A percentile compares a stretch with the other conserved stretches of the same genome.
Evolutionary conservation across 345 rosid species (phyloP).

Genomic region (Crucihimalaya himalaica): DNA sequence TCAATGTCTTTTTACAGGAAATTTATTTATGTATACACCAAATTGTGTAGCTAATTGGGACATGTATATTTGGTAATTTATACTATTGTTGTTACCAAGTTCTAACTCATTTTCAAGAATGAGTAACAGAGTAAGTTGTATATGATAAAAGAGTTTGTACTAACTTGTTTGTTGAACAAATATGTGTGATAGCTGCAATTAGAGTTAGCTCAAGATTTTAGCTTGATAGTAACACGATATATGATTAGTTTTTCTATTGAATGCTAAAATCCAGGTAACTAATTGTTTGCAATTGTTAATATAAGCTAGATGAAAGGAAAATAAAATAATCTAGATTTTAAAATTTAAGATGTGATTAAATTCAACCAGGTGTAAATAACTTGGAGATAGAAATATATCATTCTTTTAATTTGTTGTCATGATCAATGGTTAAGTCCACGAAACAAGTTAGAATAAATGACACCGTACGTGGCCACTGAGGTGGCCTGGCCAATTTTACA

Average conservation of each 20-base stretch:
- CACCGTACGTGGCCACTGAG: slow-evolving; percentile 7
- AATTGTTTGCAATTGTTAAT: background rate
- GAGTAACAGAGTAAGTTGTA: too few species aligned
- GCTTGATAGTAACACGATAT: background rate
- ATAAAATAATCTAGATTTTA: background rate
- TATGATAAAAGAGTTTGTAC: too few species aligned
- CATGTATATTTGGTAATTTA: too few species aligned
- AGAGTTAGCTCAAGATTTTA: background rate
- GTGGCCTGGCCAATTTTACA: background rate
- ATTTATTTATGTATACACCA: too few species aligned
- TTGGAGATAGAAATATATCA: background rate
- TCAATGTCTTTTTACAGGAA: too few species aligned
- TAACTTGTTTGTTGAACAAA: too few species aligned
- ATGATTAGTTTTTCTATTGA: background rate
- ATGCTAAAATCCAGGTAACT: background rate
- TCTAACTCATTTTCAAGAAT: too few species aligned
- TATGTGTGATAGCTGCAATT: background rate
- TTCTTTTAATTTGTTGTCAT: slow-evolving; percentile 6
- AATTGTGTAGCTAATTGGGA: too few species aligned
- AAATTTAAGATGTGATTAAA: background rate
- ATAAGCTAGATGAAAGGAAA: background rate
- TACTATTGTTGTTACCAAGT: too few species aligned
- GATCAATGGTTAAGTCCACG: slow-evolving; percentile 26
- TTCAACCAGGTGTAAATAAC: background rate
- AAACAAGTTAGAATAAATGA: slow-evolving; percentile 20